Conservation (phyloP, 1,139 yeast genomes). For the Protomyces gravidus region DNA sequence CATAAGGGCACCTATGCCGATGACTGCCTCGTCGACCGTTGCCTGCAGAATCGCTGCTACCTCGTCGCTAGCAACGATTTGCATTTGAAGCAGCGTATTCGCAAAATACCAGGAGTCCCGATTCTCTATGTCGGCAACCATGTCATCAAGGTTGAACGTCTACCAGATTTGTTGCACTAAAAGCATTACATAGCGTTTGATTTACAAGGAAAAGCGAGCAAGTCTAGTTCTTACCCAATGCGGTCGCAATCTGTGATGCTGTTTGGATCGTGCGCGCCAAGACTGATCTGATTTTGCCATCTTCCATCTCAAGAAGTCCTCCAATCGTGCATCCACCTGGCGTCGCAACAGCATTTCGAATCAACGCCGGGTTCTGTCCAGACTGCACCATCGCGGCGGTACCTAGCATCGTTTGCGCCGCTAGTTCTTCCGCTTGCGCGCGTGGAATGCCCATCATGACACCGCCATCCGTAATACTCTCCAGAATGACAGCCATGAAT, state of each 20-base stretch:
- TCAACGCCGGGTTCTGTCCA: constrained; percentile 71
- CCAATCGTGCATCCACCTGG: constrained; percentile 99
- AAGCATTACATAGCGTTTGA: not conserved
- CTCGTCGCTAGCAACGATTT: constrained; percentile 98
- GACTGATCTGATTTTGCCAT: constrained; percentile 79
- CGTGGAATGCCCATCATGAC: constrained; percentile 91
- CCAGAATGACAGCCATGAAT: constrained; percentile 81
- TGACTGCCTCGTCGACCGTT: constrained; percentile 90
- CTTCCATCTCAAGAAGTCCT: constrained; percentile 89
- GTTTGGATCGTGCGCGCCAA: constrained; percentile 86
- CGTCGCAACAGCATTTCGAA: constrained; percentile 86
- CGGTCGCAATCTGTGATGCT: constrained; percentile 78
- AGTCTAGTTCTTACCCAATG: constrained; percentile 52
- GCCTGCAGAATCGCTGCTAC: constrained; percentile 91
- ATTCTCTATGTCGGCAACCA: constrained; percentile 94
- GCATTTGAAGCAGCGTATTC: constrained; percentile 85
- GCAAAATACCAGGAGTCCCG: constrained; percentile 97
- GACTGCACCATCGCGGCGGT: constrained; percentile 82
- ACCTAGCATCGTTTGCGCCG: constrained; percentile 90
- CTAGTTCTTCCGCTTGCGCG: constrained; percentile 76
- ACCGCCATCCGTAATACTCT: constrained; percentile 90
- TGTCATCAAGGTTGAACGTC: constrained; percentile 82
- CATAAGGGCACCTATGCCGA: constrained; percentile 98
- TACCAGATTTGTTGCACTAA: constrained; percentile 56
- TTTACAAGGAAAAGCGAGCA: not conserved